Evolutionary conservation across 805 yeast genomes (phyloP).

Genomic region (Wickerhamiella sorbophila): DNA sequence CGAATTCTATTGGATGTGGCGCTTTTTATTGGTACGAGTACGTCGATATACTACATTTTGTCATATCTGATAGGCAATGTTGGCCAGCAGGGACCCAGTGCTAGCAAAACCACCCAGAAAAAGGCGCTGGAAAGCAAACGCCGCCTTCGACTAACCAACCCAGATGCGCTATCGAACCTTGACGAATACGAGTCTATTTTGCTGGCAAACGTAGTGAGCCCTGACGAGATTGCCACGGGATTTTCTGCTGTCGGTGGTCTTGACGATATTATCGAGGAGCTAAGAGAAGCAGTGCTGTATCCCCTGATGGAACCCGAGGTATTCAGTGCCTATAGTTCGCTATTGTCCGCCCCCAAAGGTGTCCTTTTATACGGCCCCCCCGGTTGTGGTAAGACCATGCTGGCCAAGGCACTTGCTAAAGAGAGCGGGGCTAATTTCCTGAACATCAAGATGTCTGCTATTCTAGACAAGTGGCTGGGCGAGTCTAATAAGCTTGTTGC

Average conservation of each 20-base stretch:
- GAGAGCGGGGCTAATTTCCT: slow-evolving; percentile 87
- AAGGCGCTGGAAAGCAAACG: slow-evolving; percentile 44
- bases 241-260: slow-evolving; percentile 86
- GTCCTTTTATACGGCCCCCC: slow-evolving; percentile 91
- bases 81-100: slow-evolving; percentile 31
- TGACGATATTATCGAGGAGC: slow-evolving; percentile 65
- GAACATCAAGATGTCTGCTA: slow-evolving; percentile 80
- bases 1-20: slow-evolving; percentile 31
- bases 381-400: slow-evolving; percentile 95
- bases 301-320: slow-evolving; percentile 44
- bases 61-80: slow-evolving; percentile 25
- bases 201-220: slow-evolving; percentile 63
- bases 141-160: slow-evolving; percentile 44
- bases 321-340: slow-evolving; percentile 48
- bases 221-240: slow-evolving; percentile 62
- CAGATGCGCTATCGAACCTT: slow-evolving; percentile 39
- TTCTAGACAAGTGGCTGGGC: slow-evolving; percentile 97
- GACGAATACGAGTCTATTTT: slow-evolving; percentile 68
- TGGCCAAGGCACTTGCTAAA: slow-evolving; percentile 86
- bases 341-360: slow-evolving; percentile 87
- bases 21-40: slow-evolving; percentile 46
- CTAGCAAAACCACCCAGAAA: slow-evolving; percentile 45
- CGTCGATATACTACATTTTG: slow-evolving; percentile 53
- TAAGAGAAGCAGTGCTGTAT: slow-evolving; percentile 74
- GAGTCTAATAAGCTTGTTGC: slow-evolving; percentile 89